These are phyloP conservation scores for Leccinum sublutescens DNA, from an alignment of 768 basidiomycete genomes.

Conservation along the genomic window DNA sequence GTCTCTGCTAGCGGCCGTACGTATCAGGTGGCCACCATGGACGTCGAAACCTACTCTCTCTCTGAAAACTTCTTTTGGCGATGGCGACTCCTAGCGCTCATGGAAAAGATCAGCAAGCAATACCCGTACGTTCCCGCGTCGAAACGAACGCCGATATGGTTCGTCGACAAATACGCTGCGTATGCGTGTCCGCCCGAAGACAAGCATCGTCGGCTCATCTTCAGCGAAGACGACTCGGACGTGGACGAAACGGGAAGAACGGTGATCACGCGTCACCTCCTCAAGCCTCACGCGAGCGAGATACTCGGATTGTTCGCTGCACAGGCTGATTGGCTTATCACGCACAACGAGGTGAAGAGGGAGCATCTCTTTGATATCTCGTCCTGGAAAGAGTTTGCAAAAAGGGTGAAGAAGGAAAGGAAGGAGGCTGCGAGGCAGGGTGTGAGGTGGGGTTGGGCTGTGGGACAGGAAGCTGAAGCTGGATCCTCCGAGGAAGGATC, in stretches of 20 bases:
- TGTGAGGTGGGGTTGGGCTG: constrained; percentile 27
- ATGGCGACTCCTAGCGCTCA: constrained; percentile 46
- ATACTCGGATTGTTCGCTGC: constrained; percentile 50
- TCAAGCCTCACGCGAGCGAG: constrained; percentile 50
- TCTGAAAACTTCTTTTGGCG: constrained; percentile 53
- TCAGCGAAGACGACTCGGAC: constrained; percentile 32
- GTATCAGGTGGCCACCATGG: constrained; percentile 48
- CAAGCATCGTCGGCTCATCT: constrained; percentile 35
- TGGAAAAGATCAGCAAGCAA: constrained; percentile 42
- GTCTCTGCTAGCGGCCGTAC: constrained; percentile 35
- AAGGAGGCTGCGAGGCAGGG: constrained; percentile 29
- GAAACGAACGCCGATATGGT: constrained; percentile 49
- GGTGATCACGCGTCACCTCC: constrained; percentile 39
- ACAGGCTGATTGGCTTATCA: constrained; percentile 59
- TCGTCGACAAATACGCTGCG: constrained; percentile 41
- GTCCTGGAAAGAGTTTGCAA: constrained; percentile 50
- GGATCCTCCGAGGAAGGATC: constrained; percentile 5
- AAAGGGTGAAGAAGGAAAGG: constrained; percentile 30
- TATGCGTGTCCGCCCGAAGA: constrained; percentile 30
- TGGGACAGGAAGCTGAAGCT: background rate
- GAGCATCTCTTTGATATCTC: constrained; percentile 39
- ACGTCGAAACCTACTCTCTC: constrained; percentile 39
- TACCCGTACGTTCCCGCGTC: constrained; percentile 35
- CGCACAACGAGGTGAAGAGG: constrained; percentile 39
- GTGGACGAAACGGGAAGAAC: constrained; percentile 30